A percentile compares a stretch with the other conserved stretches of the same genome.
These are phyloP conservation scores for Corymbia maculata DNA, from an alignment of 345 rosid species.

Conservation along the genomic window DNA sequence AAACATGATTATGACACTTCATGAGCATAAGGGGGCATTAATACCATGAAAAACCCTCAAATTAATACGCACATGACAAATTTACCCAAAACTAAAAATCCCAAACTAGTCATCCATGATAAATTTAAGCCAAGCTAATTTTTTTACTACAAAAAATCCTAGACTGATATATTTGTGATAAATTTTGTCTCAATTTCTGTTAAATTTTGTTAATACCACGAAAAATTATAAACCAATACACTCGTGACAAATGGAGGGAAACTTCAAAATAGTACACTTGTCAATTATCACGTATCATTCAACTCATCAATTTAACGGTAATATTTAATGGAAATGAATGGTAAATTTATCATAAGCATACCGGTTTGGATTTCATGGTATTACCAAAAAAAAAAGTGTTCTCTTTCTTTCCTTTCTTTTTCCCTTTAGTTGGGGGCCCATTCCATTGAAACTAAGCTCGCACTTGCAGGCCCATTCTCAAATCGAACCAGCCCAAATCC, in stretches of 20 bases:
- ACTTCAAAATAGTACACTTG: no score
- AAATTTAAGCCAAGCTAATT: no score
- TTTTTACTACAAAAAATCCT: no score
- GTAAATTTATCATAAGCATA: not conserved
- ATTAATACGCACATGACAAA: accelerated
- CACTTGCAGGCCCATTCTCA: not conserved
- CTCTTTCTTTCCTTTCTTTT: not conserved
- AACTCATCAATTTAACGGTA: not conserved
- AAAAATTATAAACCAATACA: no score
- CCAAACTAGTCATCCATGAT: no score
- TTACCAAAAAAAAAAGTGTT: not conserved
- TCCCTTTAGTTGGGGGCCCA: not conserved
- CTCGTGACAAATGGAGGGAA: no score
- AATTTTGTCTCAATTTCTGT: no score
- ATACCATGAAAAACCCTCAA: no score
- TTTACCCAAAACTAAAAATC: not conserved
- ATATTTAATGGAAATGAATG: not conserved
- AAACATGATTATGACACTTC: no score
- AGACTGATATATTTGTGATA: no score
- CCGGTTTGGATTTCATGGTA: no score
- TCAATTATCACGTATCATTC: accelerated
- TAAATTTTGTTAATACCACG: no score
- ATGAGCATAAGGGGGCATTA: not conserved
- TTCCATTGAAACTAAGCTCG: not conserved
- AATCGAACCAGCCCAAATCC: not conserved